These are phyloP conservation scores for Sugiyamaella boreocaroliniensis DNA, from an alignment of 805 yeast genomes.

Conservation along the genomic window DNA sequence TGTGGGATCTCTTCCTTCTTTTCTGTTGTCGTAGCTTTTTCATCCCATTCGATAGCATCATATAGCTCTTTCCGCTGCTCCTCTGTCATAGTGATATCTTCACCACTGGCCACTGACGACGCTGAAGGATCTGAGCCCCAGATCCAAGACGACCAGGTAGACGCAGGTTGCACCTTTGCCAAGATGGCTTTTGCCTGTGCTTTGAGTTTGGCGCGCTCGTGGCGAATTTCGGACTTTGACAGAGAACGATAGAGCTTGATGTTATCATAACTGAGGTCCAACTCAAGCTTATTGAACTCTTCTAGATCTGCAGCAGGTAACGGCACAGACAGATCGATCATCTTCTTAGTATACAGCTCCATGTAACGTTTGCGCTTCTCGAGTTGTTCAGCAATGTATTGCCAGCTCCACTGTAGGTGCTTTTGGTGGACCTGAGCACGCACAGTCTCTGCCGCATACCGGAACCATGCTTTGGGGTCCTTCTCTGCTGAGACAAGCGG, in stretches of 20 bases:
- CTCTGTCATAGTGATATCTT: slow-evolving; percentile 56
- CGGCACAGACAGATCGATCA: slow-evolving; percentile 32
- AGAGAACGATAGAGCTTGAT: slow-evolving; percentile 77
- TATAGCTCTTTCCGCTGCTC: slow-evolving; percentile 86
- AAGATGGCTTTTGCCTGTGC: slow-evolving; percentile 10
- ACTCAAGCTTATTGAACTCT: slow-evolving; percentile 50
- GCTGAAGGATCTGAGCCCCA: slow-evolving; percentile 20
- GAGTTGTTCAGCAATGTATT: slow-evolving; percentile 58
- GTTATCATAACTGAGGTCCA: slow-evolving; percentile 62
- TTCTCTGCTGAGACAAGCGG: slow-evolving; percentile 51
- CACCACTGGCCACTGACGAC: slow-evolving; percentile 15
- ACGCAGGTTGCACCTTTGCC: slow-evolving; percentile 1
- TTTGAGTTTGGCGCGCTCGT: slow-evolving; percentile 38
- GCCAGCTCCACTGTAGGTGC: slow-evolving; percentile 87
- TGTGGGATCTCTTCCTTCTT: slow-evolving; percentile 51
- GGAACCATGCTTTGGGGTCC: slow-evolving; percentile 74
- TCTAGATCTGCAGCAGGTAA: slow-evolving; percentile 17
- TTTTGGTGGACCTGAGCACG: slow-evolving; percentile 73
- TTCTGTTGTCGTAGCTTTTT: slow-evolving; percentile 40
- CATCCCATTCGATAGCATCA: slow-evolving; percentile 90
- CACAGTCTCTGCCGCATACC: slow-evolving; percentile 72
- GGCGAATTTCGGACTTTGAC: slow-evolving; percentile 59
- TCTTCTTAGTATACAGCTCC: slow-evolving; percentile 55
- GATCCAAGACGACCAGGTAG: slow-evolving; percentile 26
- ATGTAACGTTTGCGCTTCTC: slow-evolving; percentile 67